phyloP scores from a whole-genome alignment of 2,329 filamentous ascomycete genomes.

The Beauveria rudraprayagi region DNA sequence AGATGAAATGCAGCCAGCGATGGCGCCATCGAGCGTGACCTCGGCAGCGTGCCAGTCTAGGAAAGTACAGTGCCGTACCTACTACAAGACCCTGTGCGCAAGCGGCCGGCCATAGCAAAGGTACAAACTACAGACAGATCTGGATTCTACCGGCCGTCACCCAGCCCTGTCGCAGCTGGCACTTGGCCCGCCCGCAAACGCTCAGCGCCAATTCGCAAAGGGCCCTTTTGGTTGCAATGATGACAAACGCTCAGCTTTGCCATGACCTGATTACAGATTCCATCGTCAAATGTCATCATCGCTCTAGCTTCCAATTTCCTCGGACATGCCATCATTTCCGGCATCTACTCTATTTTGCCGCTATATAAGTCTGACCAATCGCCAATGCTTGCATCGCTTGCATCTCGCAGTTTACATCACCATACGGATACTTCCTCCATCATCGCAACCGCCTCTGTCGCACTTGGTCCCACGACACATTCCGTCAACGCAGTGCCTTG shows the following conservation, averaged over 20 bases:
- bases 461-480: not conserved
- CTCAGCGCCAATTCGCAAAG: not conserved
- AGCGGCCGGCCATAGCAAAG: not conserved
- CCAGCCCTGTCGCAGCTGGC: not conserved
- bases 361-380: not conserved
- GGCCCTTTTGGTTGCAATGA: not conserved
- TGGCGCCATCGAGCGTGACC: conserved; percentile 6
- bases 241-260: conserved; percentile 4
- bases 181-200: not conserved
- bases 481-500: not conserved
- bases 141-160: not conserved
- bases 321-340: not conserved
- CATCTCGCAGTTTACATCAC: not conserved
- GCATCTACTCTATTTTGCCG: not conserved
- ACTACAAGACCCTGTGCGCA: not conserved
- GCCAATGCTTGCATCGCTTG: not conserved
- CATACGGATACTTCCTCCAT: not conserved
- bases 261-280: conserved; percentile 7
- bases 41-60: not conserved
- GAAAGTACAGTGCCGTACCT: not conserved
- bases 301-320: not conserved
- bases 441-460: not conserved
- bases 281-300: conserved; percentile 9
- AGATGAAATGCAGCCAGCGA: not conserved
- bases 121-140: not conserved